Percentiles rank a stretch among this genome's conserved stretches.
Evolutionary conservation across 768 basidiomycete genomes (phyloP).

Genomic region (Leccinum barrowsii): DNA sequence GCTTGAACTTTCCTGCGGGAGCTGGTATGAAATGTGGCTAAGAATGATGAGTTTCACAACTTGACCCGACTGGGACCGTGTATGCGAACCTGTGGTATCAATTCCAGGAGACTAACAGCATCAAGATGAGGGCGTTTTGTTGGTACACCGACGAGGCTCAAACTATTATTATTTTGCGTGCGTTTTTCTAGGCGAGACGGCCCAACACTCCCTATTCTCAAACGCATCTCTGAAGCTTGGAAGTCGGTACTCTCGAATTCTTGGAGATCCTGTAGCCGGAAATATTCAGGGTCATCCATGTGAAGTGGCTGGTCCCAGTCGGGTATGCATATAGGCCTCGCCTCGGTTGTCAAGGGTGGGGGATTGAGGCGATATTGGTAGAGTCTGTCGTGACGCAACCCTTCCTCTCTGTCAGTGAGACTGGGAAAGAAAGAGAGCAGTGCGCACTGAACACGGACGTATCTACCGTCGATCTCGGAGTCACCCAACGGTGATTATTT

Average conservation of each 20-base stretch:
- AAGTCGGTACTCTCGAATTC: constrained; percentile 42
- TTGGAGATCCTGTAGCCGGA: constrained; percentile 37
- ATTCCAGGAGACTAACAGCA: constrained; percentile 31
- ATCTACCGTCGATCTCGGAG: constrained; percentile 12
- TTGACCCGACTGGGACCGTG: background rate
- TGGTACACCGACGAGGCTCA: constrained; percentile 8
- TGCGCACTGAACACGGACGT: constrained; percentile 23
- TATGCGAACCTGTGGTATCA: constrained; percentile 45
- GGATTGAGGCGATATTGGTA: constrained; percentile 23
- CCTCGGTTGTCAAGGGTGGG: constrained; percentile 8
- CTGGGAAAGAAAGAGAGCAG: background rate
- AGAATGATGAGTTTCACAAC: constrained; percentile 9
- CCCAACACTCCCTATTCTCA: background rate
- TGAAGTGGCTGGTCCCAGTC: constrained; percentile 40
- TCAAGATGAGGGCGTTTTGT: constrained; percentile 36
- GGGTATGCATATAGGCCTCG: constrained; percentile 8
- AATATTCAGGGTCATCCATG: constrained; percentile 34
- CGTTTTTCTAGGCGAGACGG: constrained; percentile 9
- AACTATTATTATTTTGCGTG: background rate
- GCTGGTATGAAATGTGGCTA: constrained; percentile 25
- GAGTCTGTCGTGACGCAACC: constrained; percentile 11
- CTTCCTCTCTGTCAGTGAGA: constrained; percentile 17
- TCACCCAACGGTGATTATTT: constrained; percentile 14
- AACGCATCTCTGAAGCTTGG: constrained; percentile 2
- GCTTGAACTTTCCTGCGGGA: constrained; percentile 13